These are phyloP conservation scores for Phytophthora ramorum DNA, from an alignment of 352 stramenopile species.

Conservation along the genomic window DNA sequence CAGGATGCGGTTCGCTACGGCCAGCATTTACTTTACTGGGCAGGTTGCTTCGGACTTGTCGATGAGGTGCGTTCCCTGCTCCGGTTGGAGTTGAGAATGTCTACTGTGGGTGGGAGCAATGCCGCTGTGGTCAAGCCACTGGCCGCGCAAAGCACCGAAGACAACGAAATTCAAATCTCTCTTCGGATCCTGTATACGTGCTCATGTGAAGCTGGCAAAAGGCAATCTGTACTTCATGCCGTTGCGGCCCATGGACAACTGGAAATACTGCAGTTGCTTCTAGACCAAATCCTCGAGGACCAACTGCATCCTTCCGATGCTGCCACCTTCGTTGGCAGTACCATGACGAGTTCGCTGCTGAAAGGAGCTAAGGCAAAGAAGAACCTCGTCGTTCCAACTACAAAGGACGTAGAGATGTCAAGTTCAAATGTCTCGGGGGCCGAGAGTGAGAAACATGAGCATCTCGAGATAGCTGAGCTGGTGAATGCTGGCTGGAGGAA, in stretches of 20 bases:
- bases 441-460: conserved; percentile 6
- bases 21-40: conserved; percentile 83
- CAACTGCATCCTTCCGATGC: conserved; percentile 41
- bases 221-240: conserved; percentile 71
- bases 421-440: background rate
- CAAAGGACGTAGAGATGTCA: conserved; percentile 2
- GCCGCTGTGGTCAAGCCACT: conserved; percentile 11
- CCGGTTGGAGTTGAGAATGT: conserved; percentile 22
- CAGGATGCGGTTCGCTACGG: conserved; percentile 70
- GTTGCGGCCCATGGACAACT: conserved; percentile 59
- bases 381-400: conserved; percentile 31
- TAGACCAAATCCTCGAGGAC: conserved; percentile 53
- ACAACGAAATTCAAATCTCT: conserved; percentile 19
- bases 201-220: conserved; percentile 70
- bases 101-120: conserved; percentile 3
- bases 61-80: conserved; percentile 60
- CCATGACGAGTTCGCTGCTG: conserved; percentile 19
- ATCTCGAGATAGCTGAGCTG: conserved; percentile 33
- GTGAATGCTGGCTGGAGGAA: conserved; percentile 66
- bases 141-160: conserved; percentile 8
- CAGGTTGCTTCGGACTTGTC: conserved; percentile 70
- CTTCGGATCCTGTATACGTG: conserved; percentile 60
- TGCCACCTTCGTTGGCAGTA: conserved; percentile 4
- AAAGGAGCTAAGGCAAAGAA: conserved; percentile 26
- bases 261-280: conserved; percentile 60